Evolutionary conservation across 805 yeast species (phyloP).

Genomic region (Lipomyces lipofer): DNA sequence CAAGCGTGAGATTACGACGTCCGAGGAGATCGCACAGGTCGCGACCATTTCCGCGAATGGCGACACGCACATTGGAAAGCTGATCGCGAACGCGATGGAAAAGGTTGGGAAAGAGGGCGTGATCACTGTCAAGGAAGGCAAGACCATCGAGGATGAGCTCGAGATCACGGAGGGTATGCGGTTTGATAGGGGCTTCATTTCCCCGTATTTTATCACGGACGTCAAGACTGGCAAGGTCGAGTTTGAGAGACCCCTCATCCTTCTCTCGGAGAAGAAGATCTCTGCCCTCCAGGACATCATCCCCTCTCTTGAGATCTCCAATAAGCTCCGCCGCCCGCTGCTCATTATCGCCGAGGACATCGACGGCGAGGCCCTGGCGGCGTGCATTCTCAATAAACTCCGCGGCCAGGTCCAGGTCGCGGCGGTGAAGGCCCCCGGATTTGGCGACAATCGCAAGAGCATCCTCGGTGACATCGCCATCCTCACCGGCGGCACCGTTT

Average conservation of each 20-base stretch:
- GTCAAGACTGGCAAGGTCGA: conserved; percentile 90
- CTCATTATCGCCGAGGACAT: conserved; percentile 92
- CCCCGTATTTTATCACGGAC: conserved; percentile 95
- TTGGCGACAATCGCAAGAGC: conserved; percentile 98
- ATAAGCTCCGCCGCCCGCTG: conserved; percentile 89
- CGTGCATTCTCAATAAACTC: conserved; percentile 93
- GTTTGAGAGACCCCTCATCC: conserved; percentile 86
- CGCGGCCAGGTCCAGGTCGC: conserved; percentile 98
- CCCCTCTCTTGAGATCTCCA: conserved; percentile 90
- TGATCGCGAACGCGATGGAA: conserved; percentile 95
- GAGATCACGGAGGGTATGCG: conserved; percentile 99
- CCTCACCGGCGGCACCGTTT: conserved; percentile 84
- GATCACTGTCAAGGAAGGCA: conserved; percentile 95
- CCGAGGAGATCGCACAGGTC: conserved; percentile 95
- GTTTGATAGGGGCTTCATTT: conserved; percentile 95
- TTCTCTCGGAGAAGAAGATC: conserved; percentile 90
- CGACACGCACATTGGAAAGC: conserved; percentile 84
- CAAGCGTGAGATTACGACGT: conserved; percentile 90
- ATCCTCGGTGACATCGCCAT: conserved; percentile 94
- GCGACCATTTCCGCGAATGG: conserved; percentile 98
- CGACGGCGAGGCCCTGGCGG: conserved; percentile 98
- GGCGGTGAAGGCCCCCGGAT: conserved; percentile 98
- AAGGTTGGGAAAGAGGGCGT: conserved; percentile 99
- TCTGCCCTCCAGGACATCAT: conserved; percentile 85
- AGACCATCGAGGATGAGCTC: conserved; percentile 92